These are phyloP conservation scores for Aaosphaeria pasadenensis DNA, from an alignment of 2,329 filamentous ascomycete genomes.

Conservation along the genomic window DNA sequence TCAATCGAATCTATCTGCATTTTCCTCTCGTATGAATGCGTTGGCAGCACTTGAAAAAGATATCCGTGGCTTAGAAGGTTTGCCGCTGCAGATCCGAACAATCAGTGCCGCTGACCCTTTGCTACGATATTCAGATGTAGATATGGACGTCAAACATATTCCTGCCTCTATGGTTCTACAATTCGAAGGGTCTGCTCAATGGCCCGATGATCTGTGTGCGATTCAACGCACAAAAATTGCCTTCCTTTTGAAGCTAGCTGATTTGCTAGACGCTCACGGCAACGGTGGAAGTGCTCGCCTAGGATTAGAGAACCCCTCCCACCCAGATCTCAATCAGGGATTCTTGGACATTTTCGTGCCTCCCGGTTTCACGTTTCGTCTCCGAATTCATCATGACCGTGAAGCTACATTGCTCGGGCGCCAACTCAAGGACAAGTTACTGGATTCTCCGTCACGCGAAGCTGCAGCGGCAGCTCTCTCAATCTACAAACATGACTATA, in stretches of 20 bases:
- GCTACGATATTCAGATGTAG: constrained; percentile 70
- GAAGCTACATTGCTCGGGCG: constrained; percentile 78
- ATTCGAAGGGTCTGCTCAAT: constrained; percentile 89
- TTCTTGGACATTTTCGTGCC: constrained; percentile 80
- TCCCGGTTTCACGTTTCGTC: constrained; percentile 70
- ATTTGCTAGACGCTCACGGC: constrained; percentile 64
- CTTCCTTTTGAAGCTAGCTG: constrained; percentile 72
- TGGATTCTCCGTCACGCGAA: constrained; percentile 64
- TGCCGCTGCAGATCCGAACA: constrained; percentile 84
- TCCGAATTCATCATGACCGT: constrained; percentile 85
- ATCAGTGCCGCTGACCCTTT: constrained; percentile 70
- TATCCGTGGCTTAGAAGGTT: constrained; percentile 71
- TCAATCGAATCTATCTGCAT: constrained; percentile 51
- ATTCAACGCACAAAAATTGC: constrained; percentile 94
- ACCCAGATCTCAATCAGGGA: constrained; percentile 69
- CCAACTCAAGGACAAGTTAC: constrained; percentile 70
- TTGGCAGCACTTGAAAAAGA: constrained; percentile 74
- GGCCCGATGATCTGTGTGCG: constrained; percentile 87
- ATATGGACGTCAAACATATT: constrained; percentile 41
- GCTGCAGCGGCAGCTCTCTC: constrained; percentile 68
- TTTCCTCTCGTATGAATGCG: constrained; percentile 65
- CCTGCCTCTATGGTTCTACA: constrained; percentile 80
- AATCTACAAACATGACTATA: constrained; percentile 67
- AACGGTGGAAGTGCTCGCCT: constrained; percentile 64
- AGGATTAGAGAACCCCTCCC: constrained; percentile 73